phyloP scores from a whole-genome alignment of 176 grass and related monocot species.

The Oryza rufipogon region DNA sequence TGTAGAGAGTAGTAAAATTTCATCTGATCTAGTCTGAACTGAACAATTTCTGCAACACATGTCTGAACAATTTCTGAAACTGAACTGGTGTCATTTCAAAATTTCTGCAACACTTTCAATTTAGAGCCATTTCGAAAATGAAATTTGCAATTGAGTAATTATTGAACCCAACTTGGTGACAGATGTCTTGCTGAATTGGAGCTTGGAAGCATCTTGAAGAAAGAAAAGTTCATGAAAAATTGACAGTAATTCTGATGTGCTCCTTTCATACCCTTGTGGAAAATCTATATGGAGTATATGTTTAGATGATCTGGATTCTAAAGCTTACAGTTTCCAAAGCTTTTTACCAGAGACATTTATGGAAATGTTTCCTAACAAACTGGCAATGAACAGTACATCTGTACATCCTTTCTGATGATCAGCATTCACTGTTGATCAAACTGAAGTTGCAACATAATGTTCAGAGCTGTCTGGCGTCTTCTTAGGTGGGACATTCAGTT shows the following conservation, averaged over 20 bases:
- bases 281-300: background rate
- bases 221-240: background rate
- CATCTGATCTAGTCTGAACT: too few species aligned
- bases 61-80: too few species aligned
- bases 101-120: background rate
- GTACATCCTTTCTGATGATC: background rate
- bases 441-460: background rate
- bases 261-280: background rate
- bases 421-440: background rate
- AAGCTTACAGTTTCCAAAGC: background rate
- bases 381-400: background rate
- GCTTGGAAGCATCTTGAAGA: background rate
- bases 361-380: background rate
- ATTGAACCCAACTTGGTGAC: background rate
- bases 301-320: background rate
- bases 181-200: background rate
- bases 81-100: background rate
- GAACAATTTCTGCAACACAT: too few species aligned
- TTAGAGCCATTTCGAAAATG: background rate
- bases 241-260: background rate
- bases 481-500: constrained; percentile 4
- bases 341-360: background rate
- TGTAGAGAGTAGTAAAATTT: background rate
- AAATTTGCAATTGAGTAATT: background rate
- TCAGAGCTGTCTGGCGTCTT: background rate